Percentiles rank a stretch among this genome's conserved stretches.
Evolutionary conservation across 2,329 filamentous ascomycete genomes (phyloP).

Genomic region (Xylariaceae sp.): DNA sequence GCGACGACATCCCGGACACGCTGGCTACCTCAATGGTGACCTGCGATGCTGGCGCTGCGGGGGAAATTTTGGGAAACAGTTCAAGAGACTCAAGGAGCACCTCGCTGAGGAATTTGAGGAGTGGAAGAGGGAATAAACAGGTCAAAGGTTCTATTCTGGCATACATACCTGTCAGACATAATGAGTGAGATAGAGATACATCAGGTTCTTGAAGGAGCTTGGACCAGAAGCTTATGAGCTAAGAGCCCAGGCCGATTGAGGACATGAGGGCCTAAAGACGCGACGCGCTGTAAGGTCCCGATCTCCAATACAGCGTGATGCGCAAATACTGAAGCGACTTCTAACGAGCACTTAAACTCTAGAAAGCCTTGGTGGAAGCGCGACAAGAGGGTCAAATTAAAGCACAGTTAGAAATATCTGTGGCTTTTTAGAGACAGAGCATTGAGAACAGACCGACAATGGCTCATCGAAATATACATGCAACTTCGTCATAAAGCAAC

Average conservation of each 20-base stretch:
- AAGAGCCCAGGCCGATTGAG: background rate
- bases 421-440: background rate
- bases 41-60: slow-evolving; percentile 87
- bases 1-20: slow-evolving; percentile 60
- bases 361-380: background rate
- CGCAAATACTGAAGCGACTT: background rate
- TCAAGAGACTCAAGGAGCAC: slow-evolving; percentile 62
- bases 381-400: background rate
- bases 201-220: too few species aligned
- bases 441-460: background rate
- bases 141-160: background rate
- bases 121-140: slow-evolving; percentile 69
- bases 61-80: slow-evolving; percentile 73
- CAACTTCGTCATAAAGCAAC: slow-evolving; percentile 14
- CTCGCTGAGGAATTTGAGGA: slow-evolving; percentile 73
- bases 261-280: background rate
- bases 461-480: slow-evolving; percentile 15
- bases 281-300: slow-evolving; percentile 14
- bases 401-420: background rate
- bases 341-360: background rate
- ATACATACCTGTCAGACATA: background rate
- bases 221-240: too few species aligned
- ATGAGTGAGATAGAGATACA: background rate
- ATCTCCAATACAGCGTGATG: too few species aligned
- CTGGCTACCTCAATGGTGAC: slow-evolving; percentile 67